Evolutionary conservation across 2,329 filamentous ascomycete species (phyloP).

Genomic region (Neurospora sp.): DNA sequence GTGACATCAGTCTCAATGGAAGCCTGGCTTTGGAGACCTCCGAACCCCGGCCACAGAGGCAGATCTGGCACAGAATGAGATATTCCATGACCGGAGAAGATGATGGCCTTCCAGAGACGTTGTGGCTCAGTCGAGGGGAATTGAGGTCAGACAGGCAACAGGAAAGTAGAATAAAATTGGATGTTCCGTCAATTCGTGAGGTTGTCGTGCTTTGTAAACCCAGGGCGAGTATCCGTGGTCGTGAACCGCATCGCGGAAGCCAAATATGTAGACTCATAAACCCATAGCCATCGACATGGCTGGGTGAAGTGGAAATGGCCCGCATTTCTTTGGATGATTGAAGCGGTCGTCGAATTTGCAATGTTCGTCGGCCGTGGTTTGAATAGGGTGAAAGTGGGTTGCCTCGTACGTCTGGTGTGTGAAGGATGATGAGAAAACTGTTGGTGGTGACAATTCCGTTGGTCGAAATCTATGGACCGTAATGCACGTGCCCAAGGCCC

Average conservation of each 20-base stretch:
- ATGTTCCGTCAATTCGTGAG: neutral
- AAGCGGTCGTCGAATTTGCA: neutral
- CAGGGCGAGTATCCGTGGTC: neutral
- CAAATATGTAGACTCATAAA: neutral
- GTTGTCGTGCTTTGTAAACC: neutral
- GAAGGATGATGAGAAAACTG: neutral
- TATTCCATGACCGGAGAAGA: neutral
- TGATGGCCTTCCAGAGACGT: neutral
- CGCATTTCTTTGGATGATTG: neutral
- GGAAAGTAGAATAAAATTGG: neutral
- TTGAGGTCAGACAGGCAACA: neutral
- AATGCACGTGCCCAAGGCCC: neutral
- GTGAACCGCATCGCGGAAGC: neutral
- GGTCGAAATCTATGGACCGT: neutral
- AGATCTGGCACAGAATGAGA: neutral
- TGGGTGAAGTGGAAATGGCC: neutral
- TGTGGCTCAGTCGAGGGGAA: neutral
- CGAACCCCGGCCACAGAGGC: neutral
- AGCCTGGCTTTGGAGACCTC: constrained; percentile 2
- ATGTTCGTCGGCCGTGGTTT: neutral
- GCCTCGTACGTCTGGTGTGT: neutral
- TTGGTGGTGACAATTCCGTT: neutral
- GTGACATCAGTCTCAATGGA: neutral
- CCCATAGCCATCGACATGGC: neutral
- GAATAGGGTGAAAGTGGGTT: neutral